phyloP scores from a whole-genome alignment of 2,329 filamentous ascomycete species.

The Tetracladium maxilliforme region DNA sequence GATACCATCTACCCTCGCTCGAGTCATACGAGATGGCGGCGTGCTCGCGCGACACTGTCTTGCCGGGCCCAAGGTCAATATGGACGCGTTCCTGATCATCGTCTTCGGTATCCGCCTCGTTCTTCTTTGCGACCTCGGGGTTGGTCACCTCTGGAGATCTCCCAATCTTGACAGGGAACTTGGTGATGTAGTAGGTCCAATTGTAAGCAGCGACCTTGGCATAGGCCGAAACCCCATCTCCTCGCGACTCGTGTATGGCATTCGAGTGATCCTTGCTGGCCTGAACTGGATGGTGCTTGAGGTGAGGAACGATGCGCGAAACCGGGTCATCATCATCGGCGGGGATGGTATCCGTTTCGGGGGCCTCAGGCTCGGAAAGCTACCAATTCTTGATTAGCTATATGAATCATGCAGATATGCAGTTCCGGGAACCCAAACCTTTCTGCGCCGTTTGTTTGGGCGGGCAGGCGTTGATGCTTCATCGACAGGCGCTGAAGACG shows the following conservation, averaged over 20 bases:
- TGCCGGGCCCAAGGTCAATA: slow-evolving; percentile 78
- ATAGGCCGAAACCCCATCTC: slow-evolving; percentile 55
- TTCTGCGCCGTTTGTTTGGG: too few species aligned
- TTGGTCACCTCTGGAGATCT: slow-evolving; percentile 40
- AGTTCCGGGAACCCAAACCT: too few species aligned
- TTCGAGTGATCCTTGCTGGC: slow-evolving; percentile 50
- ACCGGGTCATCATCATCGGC: too few species aligned
- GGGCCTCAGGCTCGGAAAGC: too few species aligned
- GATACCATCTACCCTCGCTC: slow-evolving; percentile 61
- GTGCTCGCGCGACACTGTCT: slow-evolving; percentile 66
- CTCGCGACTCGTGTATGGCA: slow-evolving; percentile 41
- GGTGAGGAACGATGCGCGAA: slow-evolving; percentile 36
- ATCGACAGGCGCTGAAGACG: too few species aligned
- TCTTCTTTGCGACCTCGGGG: slow-evolving; percentile 19
- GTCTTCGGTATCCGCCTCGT: slow-evolving; percentile 25
- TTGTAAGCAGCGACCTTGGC: slow-evolving; percentile 70
- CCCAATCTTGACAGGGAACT: slow-evolving; percentile 62
- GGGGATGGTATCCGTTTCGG: too few species aligned
- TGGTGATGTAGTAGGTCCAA: slow-evolving; percentile 75
- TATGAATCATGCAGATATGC: too few species aligned
- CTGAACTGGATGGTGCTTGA: slow-evolving; percentile 34
- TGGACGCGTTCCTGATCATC: slow-evolving; percentile 34
- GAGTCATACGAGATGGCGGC: slow-evolving; percentile 61
- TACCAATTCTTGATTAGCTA: too few species aligned
- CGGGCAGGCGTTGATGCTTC: too few species aligned